phyloP scores from a whole-genome alignment of 805 yeast genomes.

The Kodamaea jinghongensis region DNA sequence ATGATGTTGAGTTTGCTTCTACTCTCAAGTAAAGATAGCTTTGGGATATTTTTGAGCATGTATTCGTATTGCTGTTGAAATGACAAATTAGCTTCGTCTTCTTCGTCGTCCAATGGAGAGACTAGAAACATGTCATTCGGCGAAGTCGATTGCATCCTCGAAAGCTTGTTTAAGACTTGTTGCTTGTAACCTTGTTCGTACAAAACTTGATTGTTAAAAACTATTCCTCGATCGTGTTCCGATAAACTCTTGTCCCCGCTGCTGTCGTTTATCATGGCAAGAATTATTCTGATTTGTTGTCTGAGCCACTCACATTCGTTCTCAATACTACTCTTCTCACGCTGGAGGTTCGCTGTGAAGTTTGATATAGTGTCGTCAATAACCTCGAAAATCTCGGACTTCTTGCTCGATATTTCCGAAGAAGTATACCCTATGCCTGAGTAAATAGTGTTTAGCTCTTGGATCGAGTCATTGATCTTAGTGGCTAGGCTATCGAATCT shows the following conservation, averaged over 20 bases:
- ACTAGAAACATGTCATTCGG: constrained; percentile 14
- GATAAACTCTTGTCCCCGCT: constrained; percentile 26
- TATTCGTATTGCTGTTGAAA: constrained; percentile 25
- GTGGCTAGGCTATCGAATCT: constrained; percentile 29
- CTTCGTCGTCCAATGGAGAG: constrained; percentile 26
- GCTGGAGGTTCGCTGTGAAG: constrained; percentile 29
- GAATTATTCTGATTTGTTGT: constrained; percentile 39
- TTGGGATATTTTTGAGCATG: constrained; percentile 24
- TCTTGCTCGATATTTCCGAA: constrained; percentile 48
- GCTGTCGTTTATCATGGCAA: constrained; percentile 38
- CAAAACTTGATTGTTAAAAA: constrained; percentile 23
- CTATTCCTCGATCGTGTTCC: constrained; percentile 28
- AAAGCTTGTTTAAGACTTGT: constrained; percentile 19
- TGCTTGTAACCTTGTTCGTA: constrained; percentile 31
- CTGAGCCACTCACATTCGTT: constrained; percentile 46
- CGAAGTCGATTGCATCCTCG: constrained; percentile 11
- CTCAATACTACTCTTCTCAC: constrained; percentile 38
- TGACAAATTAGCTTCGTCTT: constrained; percentile 14
- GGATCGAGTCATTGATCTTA: constrained; percentile 35
- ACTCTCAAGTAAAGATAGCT: constrained; percentile 29
- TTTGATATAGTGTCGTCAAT: constrained; percentile 49
- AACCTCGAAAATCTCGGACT: constrained; percentile 46
- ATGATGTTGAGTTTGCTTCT: constrained; percentile 32
- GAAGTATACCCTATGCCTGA: constrained; percentile 54
- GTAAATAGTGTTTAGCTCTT: constrained; percentile 46